Evolutionary conservation across 1,139 yeast species (phyloP).

Genomic region (Candida sp.): DNA sequence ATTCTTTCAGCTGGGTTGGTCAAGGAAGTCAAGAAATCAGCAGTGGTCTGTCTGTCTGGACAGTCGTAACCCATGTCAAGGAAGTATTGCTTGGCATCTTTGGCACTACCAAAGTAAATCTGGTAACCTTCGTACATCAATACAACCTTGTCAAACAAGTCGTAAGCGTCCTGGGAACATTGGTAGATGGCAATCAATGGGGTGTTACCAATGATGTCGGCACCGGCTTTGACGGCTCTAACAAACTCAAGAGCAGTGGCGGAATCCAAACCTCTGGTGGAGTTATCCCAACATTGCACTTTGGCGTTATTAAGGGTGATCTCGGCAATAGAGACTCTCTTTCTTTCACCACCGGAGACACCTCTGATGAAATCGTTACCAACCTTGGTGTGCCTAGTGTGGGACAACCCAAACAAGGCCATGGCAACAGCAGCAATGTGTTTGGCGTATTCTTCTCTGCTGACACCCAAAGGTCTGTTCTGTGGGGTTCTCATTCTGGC

Average conservation of each 20-base stretch:
- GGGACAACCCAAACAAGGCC: slow-evolving; percentile 45
- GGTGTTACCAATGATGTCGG: slow-evolving; percentile 59
- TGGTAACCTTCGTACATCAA: slow-evolving; percentile 82
- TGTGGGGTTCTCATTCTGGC: slow-evolving; percentile 45
- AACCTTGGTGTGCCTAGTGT: slow-evolving; percentile 36
- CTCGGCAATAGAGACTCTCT: slow-evolving; percentile 51
- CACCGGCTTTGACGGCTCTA: slow-evolving; percentile 66
- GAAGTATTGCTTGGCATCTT: slow-evolving; percentile 54
- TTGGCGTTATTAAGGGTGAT: slow-evolving; percentile 39
- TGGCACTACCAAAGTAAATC: slow-evolving; percentile 70
- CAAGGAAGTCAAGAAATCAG: slow-evolving; percentile 78
- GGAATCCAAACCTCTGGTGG: slow-evolving; percentile 65
- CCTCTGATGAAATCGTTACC: slow-evolving; percentile 42
- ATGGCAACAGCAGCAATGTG: slow-evolving; percentile 45
- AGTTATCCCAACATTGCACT: slow-evolving; percentile 63
- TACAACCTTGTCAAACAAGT: slow-evolving; percentile 72
- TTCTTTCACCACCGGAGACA: slow-evolving; percentile 50
- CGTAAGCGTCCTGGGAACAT: slow-evolving; percentile 79
- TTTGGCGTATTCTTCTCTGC: slow-evolving; percentile 41
- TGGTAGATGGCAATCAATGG: slow-evolving; percentile 82
- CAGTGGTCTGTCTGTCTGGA: slow-evolving; percentile 80
- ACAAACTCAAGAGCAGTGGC: slow-evolving; percentile 74
- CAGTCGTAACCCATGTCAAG: slow-evolving; percentile 71
- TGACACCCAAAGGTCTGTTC: slow-evolving; percentile 35
- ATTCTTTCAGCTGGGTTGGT: slow-evolving; percentile 73